phyloP scores from a whole-genome alignment of 352 stramenopile genomes.

The Phytophthora lateralis region DNA sequence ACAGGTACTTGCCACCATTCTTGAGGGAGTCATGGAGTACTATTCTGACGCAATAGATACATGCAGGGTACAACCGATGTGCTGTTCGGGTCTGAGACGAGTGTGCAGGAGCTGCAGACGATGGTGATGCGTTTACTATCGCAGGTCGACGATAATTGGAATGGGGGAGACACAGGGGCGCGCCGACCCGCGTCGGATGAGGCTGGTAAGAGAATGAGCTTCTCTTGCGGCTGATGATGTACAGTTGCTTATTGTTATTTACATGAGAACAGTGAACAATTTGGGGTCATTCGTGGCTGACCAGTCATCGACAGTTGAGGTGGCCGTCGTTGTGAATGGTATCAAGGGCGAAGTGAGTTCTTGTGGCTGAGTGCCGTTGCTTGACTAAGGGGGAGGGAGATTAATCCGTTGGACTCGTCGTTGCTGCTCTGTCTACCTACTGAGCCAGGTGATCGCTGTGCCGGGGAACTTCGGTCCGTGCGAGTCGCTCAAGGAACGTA shows the following conservation, averaged over 20 bases:
- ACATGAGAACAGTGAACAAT: conserved; percentile 44
- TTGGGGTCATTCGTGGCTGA: conserved; percentile 69
- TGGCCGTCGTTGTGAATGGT: conserved; percentile 60
- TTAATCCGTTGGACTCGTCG: not conserved
- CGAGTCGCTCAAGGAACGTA: conserved; percentile 48
- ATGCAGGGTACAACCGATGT: conserved; percentile 6
- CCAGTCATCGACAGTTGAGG: conserved; percentile 76
- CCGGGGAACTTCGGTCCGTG: conserved; percentile 82
- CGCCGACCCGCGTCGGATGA: conserved; percentile 55
- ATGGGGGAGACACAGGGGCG: conserved; percentile 34
- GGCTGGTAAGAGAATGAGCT: conserved; percentile 34
- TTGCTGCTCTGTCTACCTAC: not conserved
- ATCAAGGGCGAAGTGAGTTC: conserved; percentile 74
- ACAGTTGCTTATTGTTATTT: conserved; percentile 9
- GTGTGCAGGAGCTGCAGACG: conserved; percentile 46
- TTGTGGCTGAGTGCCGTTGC: not conserved
- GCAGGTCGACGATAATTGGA: conserved; percentile 35
- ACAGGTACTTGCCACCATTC: conserved; percentile 1
- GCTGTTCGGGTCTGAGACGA: conserved; percentile 15
- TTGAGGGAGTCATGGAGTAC: not conserved
- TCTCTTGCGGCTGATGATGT: conserved; percentile 4
- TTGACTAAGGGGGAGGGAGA: not conserved
- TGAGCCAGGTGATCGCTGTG: conserved; percentile 64
- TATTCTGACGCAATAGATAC: conserved; percentile 2
- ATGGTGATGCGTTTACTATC: conserved; percentile 52